Evolutionary conservation across 805 yeast genomes (phyloP).

Genomic region (Monosporozyma unispora): DNA sequence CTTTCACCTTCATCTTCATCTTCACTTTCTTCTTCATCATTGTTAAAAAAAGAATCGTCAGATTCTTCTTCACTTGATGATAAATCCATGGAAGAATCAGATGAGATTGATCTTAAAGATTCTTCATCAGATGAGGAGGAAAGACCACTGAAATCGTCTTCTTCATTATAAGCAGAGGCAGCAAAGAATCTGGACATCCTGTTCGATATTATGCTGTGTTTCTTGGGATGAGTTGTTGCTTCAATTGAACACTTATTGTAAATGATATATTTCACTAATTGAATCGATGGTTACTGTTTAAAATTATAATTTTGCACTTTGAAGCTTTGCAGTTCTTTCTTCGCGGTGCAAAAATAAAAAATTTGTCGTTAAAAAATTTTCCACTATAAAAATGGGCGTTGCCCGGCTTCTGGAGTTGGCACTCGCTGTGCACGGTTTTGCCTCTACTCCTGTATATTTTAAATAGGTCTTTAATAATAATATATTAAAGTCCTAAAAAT

Average conservation of each 20-base stretch:
- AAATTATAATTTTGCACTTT: not conserved
- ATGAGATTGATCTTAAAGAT: slow-evolving; percentile 35
- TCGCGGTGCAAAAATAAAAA: too few relatives aligned
- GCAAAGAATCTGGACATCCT: slow-evolving; percentile 84
- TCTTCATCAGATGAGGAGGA: slow-evolving; percentile 39
- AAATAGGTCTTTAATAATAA: too few relatives aligned
- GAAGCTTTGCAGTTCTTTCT: not conserved
- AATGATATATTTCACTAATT: too few relatives aligned
- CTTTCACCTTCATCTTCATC: slow-evolving; percentile 25
- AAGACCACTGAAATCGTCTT: slow-evolving; percentile 25
- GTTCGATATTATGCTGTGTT: not conserved
- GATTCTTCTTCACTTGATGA: slow-evolving; percentile 18
- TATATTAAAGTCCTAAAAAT: not conserved
- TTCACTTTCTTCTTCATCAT: slow-evolving; percentile 31
- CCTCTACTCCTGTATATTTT: not conserved
- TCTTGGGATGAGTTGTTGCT: too few relatives aligned
- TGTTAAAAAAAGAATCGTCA: slow-evolving; percentile 32
- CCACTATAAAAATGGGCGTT: not conserved
- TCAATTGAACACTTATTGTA: too few relatives aligned
- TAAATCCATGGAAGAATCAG: slow-evolving; percentile 24
- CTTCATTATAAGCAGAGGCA: slow-evolving; percentile 40
- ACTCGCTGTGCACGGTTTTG: not conserved
- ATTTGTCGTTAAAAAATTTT: not conserved
- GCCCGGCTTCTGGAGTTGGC: not conserved
- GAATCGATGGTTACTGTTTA: not conserved